Evolutionary conservation across 1,284 basidiomycete genomes (phyloP).

Genomic region (Heterobasidion occidentale): DNA sequence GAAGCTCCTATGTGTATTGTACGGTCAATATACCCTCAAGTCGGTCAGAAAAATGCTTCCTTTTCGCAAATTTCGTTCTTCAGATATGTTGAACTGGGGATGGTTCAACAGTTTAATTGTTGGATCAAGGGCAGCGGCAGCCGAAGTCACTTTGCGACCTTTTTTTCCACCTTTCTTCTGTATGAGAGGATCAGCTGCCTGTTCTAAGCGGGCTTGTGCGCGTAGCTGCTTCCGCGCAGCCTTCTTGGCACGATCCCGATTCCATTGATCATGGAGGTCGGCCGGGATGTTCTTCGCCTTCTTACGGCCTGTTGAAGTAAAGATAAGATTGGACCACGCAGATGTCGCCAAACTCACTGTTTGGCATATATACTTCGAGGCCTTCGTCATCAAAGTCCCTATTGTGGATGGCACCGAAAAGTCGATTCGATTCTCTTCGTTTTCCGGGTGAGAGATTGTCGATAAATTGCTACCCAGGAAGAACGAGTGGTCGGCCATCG

Average conservation of each 20-base stretch:
- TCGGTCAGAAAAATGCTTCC: no score
- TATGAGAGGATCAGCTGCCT: conserved; percentile 46
- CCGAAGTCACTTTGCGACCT: conserved; percentile 54
- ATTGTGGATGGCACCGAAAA: conserved; percentile 58
- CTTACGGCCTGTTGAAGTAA: conserved; percentile 31
- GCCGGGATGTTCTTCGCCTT: conserved; percentile 54
- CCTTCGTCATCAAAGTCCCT: conserved; percentile 44
- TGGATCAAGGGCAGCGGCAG: conserved; percentile 41
- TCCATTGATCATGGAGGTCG: conserved; percentile 70
- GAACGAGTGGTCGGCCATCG: neutral
- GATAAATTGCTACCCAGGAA: conserved; percentile 29
- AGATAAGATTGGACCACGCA: neutral
- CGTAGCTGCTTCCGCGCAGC: conserved; percentile 68
- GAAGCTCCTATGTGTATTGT: no score
- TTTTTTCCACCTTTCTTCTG: conserved; percentile 60
- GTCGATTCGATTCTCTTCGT: conserved; percentile 44
- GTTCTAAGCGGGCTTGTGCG: conserved; percentile 44
- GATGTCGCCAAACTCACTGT: conserved; percentile 11
- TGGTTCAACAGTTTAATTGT: conserved; percentile 40
- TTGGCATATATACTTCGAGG: conserved; percentile 20
- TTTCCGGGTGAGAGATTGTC: conserved; percentile 31
- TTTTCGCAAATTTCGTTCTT: no score
- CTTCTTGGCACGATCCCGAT: conserved; percentile 76
- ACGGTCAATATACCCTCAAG: no score
- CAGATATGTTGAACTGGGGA: no score